phyloP scores from a whole-genome alignment of 805 yeast species.

The Torulaspora microellipsoides region DNA sequence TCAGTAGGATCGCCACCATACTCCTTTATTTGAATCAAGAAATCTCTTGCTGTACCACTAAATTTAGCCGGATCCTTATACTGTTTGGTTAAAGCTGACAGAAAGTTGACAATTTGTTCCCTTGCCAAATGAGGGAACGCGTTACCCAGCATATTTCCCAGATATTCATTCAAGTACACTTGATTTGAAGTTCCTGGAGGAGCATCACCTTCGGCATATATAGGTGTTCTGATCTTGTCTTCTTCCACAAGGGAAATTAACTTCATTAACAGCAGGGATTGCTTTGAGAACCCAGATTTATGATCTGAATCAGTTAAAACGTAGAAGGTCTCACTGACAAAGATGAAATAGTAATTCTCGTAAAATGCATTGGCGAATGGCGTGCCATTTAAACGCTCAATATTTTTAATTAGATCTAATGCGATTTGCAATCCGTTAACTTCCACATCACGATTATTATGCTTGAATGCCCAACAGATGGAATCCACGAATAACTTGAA shows the following conservation, averaged over 20 bases:
- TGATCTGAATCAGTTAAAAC: conserved; percentile 97
- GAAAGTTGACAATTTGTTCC: conserved; percentile 77
- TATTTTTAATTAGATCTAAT: conserved; percentile 77
- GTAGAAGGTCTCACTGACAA: conserved; percentile 85
- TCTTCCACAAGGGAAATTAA: conserved; percentile 79
- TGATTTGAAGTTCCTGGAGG: conserved; percentile 82
- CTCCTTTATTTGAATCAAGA: conserved; percentile 92
- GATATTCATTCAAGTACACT: conserved; percentile 69
- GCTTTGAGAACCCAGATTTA: conserved; percentile 90
- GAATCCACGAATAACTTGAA: conserved; percentile 90
- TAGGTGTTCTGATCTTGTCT: conserved; percentile 67
- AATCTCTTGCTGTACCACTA: conserved; percentile 84
- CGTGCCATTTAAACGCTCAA: conserved; percentile 64
- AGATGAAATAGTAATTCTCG: conserved; percentile 81
- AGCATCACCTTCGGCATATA: conserved; percentile 75
- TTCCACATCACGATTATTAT: conserved; percentile 95
- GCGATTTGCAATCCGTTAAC: conserved; percentile 83
- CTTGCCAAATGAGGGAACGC: conserved; percentile 92
- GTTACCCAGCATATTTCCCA: conserved; percentile 71
- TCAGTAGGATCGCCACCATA: conserved; percentile 94
- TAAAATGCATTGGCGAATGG: conserved; percentile 82
- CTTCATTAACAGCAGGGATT: conserved; percentile 77
- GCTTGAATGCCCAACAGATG: conserved; percentile 97
- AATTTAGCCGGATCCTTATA: conserved; percentile 73
- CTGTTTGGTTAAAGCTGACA: conserved; percentile 67